Percentiles rank a stretch among this genome's conserved stretches.
These are phyloP conservation scores for Ogataea henricii DNA, from an alignment of 805 yeast genomes.

Conservation along the genomic window DNA sequence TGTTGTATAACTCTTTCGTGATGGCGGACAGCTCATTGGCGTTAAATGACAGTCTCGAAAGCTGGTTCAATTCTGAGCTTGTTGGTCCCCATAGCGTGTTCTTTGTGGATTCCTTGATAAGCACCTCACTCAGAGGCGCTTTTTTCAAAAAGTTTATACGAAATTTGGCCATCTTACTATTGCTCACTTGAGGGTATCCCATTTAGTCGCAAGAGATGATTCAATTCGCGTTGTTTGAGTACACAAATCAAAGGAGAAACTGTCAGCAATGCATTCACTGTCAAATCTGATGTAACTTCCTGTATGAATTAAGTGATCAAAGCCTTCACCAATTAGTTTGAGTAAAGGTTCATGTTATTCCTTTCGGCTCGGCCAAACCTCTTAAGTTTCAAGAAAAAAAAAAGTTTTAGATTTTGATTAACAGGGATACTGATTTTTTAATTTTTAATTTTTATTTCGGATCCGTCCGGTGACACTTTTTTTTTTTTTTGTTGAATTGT, in stretches of 20 bases:
- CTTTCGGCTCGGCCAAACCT: background rate
- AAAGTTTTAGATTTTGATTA: background rate
- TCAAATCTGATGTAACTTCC: background rate
- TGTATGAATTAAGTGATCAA: background rate
- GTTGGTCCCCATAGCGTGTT: conserved; percentile 53
- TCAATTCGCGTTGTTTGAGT: background rate
- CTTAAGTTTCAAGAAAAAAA: background rate
- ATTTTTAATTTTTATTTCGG: background rate
- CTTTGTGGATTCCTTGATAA: conserved; percentile 48
- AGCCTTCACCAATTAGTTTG: no score
- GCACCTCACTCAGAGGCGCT: conserved; percentile 26
- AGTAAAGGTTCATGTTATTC: background rate
- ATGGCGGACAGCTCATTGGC: conserved; percentile 42
- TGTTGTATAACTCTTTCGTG: conserved; percentile 40
- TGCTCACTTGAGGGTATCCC: no score
- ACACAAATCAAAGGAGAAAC: no score
- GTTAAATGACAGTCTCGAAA: conserved; percentile 48
- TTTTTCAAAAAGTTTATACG: conserved; percentile 31
- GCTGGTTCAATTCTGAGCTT: conserved; percentile 53
- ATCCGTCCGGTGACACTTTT: conserved; percentile 2
- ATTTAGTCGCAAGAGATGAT: background rate
- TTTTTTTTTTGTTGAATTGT: no score
- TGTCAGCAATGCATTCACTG: background rate
- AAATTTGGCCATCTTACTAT: conserved; percentile 28
- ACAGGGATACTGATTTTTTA: background rate